phyloP scores from a whole-genome alignment of 108 stramenopile species.

The Skeletonema costatum region DNA sequence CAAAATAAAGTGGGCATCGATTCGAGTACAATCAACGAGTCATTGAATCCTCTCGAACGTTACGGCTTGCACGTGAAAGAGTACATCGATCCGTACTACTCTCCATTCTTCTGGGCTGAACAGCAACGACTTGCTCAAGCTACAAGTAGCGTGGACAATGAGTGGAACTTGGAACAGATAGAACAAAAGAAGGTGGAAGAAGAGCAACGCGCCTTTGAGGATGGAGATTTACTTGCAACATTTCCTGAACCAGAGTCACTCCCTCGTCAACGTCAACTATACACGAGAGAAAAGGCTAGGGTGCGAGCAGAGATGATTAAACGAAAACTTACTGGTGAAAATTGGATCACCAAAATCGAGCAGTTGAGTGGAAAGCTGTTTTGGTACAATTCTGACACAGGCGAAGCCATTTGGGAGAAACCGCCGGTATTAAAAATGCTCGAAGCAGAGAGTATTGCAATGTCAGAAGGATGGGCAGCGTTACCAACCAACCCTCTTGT shows the following conservation, averaged over 20 bases:
- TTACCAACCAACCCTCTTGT: constrained; percentile 63
- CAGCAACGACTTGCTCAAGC: constrained; percentile 51
- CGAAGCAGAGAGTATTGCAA: constrained; percentile 60
- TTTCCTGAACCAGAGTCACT: constrained; percentile 67
- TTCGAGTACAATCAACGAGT: constrained; percentile 69
- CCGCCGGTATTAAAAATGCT: constrained; percentile 68
- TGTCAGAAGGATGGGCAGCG: constrained; percentile 57
- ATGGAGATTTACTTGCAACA: constrained; percentile 84
- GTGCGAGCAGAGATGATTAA: constrained; percentile 71
- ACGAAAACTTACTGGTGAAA: constrained; percentile 76
- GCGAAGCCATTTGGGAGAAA: constrained; percentile 82
- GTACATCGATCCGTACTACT: constrained; percentile 79
- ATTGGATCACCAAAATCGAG: constrained; percentile 66
- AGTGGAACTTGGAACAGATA: constrained; percentile 78
- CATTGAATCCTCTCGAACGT: constrained; percentile 74
- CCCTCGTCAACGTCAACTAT: constrained; percentile 77
- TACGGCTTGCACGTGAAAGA: constrained; percentile 76
- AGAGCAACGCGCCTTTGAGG: constrained; percentile 69
- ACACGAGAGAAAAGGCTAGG: constrained; percentile 73
- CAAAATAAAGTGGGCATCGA: constrained; percentile 88
- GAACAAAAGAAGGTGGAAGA: constrained; percentile 69
- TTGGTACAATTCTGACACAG: constrained; percentile 90
- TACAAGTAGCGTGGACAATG: constrained; percentile 46
- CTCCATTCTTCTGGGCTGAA: constrained; percentile 66
- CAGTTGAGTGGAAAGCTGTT: constrained; percentile 56